Base-by-base conservation (phyloP, 2,329 filamentous ascomycete genomes). In the Sclerotinia trifoliorum region DNA sequence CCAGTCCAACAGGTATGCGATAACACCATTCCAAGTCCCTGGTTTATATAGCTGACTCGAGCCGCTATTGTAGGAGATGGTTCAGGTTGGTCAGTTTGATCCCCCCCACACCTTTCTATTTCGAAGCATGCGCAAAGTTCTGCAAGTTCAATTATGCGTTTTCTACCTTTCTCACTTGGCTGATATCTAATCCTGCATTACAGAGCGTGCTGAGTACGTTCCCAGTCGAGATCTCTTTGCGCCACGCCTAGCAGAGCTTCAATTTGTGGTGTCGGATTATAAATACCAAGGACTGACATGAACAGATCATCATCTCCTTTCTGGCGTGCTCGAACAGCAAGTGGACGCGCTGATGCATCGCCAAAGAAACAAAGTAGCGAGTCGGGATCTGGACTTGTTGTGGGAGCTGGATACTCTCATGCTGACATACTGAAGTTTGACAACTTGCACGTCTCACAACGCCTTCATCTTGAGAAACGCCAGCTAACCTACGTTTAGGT, bases 351-450 rank as follows among this genome's bases (percentile, higher is more conserved):
- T 80, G 83, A 82, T 80, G 76, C 81, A 68, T 80, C 82, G 24
- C 79, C 83, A 48, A 88, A 85, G 78, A 85, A 83, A 75, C 72
- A 82, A 74, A 78, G 81, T 64, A 84, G 86, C 77, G 89, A 91
- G 74, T 56, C 65, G 21, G 49, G 83, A 75, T 81, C 88, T 63
- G 87, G 83, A 75, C 86, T 94, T 70, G 91, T 99, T 48, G 91
- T 98, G 69, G 95, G 95, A 74, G 95, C 95, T 68, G 90, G 94
- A 57, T 99, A 99, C 78, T 98, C 95, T 19, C 95, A 99, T 80
- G 92, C 94, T 39, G 94, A 98, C 80, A 92, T 97, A 77, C 84
- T 97, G 75, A 96, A 94, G 80, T 90, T 94, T 76, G 92, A 93
- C 76, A 87, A 88, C 39, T 75, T 94, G 92, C 95, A 85, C 73